Evolutionary conservation across 345 rosid genomes (phyloP).

Genomic region (Reutealis trisperma): DNA sequence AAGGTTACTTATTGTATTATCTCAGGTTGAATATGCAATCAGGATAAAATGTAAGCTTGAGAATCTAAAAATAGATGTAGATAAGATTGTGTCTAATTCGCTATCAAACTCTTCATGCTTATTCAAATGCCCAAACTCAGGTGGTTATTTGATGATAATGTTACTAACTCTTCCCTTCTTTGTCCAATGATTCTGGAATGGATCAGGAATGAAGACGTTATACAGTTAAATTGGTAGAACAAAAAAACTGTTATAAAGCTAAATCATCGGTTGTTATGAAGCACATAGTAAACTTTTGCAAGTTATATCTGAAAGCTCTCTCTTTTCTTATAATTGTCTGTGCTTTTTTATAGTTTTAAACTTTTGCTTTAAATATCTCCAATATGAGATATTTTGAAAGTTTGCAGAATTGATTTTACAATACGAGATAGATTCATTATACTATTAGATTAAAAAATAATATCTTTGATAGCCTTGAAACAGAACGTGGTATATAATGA

Average conservation of each 20-base stretch:
- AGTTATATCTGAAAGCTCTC: not conserved
- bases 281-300: not conserved
- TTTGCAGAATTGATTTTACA: no score
- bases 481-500: no score
- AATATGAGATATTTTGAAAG: no score
- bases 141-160: not conserved
- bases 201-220: slow-evolving; percentile 69
- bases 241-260: not conserved
- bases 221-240: slow-evolving; percentile 80
- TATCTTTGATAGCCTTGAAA: no score
- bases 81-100: not conserved
- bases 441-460: no score
- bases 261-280: not conserved
- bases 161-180: not conserved
- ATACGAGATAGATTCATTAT: no score
- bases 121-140: not conserved
- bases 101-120: not conserved
- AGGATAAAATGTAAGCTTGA: not conserved
- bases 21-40: no score
- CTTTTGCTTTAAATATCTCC: no score
- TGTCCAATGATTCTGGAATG: not conserved
- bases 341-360: no score
- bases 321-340: not conserved
- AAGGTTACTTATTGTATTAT: no score
- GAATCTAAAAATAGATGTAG: no score